Base-by-base conservation (phyloP, 1,284 basidiomycete species). In the Trametes hirsuta region DNA sequence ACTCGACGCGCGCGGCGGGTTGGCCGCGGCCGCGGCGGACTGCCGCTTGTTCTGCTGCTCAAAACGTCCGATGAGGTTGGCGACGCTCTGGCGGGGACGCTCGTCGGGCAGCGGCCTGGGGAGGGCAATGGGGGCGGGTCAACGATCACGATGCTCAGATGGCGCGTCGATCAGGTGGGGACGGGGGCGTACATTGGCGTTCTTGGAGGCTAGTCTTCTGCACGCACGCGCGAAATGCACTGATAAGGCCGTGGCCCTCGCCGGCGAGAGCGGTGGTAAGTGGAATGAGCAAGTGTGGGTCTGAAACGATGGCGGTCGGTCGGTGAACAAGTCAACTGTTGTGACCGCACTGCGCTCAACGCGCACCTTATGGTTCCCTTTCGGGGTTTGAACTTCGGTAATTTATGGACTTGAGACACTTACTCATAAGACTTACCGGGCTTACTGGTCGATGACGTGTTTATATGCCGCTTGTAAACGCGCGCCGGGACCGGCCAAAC, bases 41-140 rank as follows among this genome's bases (percentile, higher is more conserved):
- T 82, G 80, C 47, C 84, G 82, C 74, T 91, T 91, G 58, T 79
- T 84, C 75, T 90, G 87, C 69, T 84, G 87, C 72, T 93, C 90
- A 67, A 92, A 93, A 59, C 88, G 83, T 47, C 90, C 90, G 69
- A 93, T 92, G 75, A 93, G 86, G 71, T 91, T 93, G 62, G 90
- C 90, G 54, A 93, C 91, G 69, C 87, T 90, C 71, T 82, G 82
- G 63, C 91, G 86, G 52, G 90, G 90, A 70, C 87, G 84, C 77
- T 93, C 90, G 80, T 93, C 91, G 73, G 90, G 90, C 61, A 91
- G 76, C 56, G 88, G 86, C 90, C 91, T 91, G 61, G 36, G 21
- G 47, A 42, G 30, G 37, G 45, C 40, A 41, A 40, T 35, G 46
- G 48, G 25, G 42, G 46, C 22, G 47, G 49, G 57, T 58, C 53